These are phyloP conservation scores for Eucalyptus curtisii DNA, from an alignment of 345 rosid species.

Conservation along the genomic window DNA sequence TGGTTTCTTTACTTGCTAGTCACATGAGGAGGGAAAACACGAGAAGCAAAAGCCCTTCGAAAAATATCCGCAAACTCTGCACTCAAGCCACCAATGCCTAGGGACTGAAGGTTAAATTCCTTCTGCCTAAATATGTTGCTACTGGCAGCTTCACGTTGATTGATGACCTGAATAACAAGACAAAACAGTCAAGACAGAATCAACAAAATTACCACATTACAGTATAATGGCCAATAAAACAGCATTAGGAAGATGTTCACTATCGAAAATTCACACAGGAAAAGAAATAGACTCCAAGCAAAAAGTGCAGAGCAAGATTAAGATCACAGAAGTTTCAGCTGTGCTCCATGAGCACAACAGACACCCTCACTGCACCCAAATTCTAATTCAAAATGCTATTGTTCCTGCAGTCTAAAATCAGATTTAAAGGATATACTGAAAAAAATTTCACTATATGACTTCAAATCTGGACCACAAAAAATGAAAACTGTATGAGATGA, in stretches of 20 bases:
- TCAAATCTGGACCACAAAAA: neutral
- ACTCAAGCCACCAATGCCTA: conserved; percentile 97
- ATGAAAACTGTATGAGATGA: neutral
- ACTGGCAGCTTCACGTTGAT: conserved; percentile 97
- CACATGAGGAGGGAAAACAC: conserved; percentile 98
- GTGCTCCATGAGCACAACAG: neutral
- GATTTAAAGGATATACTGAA: neutral
- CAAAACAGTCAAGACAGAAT: neutral
- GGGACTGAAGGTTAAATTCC: conserved; percentile 83
- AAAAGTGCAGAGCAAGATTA: neutral
- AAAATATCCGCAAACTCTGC: conserved; percentile 98
- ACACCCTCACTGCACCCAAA: neutral
- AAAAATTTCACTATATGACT: neutral
- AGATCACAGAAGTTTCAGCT: neutral
- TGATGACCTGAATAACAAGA: conserved; percentile 46
- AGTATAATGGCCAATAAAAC: neutral
- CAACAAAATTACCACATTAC: neutral
- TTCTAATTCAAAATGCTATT: neutral
- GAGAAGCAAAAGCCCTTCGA: conserved; percentile 98
- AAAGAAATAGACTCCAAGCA: neutral
- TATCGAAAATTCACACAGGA: neutral
- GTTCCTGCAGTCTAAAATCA: neutral
- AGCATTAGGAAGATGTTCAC: neutral
- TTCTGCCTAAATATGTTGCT: conserved; percentile 89
- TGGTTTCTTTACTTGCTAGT: conserved; percentile 53